Percentiles rank a stretch among this genome's conserved stretches.
These are phyloP conservation scores for Posidonia oceanica DNA, from an alignment of 116 monocot species.

Conservation along the genomic window DNA sequence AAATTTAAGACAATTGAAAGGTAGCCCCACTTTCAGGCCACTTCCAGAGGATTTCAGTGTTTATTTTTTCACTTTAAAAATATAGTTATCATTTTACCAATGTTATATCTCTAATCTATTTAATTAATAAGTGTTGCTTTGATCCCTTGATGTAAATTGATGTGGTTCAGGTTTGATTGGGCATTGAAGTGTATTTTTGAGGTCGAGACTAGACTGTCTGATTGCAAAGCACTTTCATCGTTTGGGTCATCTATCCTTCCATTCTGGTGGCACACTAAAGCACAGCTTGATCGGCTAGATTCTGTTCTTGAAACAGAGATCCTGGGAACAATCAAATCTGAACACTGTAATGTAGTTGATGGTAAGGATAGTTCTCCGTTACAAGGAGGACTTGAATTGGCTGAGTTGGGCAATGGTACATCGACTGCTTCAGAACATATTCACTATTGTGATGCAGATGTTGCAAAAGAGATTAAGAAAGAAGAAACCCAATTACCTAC, in stretches of 20 bases:
- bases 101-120: neutral
- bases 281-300: constrained; percentile 56
- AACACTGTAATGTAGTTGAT: constrained; percentile 7
- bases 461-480: neutral
- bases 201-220: constrained; percentile 66
- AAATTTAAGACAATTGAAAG: constrained; percentile 44
- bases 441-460: neutral
- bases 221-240: constrained; percentile 70
- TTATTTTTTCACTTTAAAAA: neutral
- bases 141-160: neutral
- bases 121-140: constrained; percentile 1
- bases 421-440: neutral
- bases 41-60: neutral
- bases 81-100: no score
- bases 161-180: constrained; percentile 12
- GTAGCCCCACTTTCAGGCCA: constrained; percentile 14
- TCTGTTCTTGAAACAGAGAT: constrained; percentile 38
- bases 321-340: constrained; percentile 9
- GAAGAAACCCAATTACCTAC: neutral
- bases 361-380: constrained; percentile 4
- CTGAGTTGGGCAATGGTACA: neutral
- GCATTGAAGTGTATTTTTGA: constrained; percentile 35
- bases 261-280: constrained; percentile 80
- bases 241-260: constrained; percentile 88
- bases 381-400: constrained; percentile 1